A percentile compares a stretch with the other conserved stretches of the same genome.
phyloP scores from a whole-genome alignment of 2,329 filamentous ascomycete species.

The Alternaria burnsii region DNA sequence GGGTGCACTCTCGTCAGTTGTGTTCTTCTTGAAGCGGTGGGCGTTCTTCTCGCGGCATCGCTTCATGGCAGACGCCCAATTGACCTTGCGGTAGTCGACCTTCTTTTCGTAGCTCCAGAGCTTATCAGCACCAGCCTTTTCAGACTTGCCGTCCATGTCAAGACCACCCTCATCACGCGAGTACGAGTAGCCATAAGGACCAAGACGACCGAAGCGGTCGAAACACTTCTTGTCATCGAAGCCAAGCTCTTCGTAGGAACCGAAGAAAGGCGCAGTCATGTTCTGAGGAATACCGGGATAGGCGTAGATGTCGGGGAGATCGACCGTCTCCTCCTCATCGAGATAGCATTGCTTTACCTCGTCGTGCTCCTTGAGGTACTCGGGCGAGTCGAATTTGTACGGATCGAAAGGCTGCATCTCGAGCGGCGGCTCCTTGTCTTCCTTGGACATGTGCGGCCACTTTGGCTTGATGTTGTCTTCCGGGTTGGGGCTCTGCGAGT shows the following conservation, averaged over 20 bases:
- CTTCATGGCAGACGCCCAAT: conserved; percentile 60
- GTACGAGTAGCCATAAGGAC: conserved; percentile 62
- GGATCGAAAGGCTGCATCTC: conserved; percentile 56
- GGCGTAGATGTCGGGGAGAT: conserved; percentile 70
- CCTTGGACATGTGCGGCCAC: conserved; percentile 45
- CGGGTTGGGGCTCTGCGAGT: conserved; percentile 49
- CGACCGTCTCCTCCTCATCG: conserved; percentile 65
- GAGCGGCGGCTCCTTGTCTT: conserved; percentile 50
- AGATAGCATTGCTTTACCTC: conserved; percentile 69
- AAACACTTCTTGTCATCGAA: conserved; percentile 60
- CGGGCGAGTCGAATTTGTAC: conserved; percentile 55
- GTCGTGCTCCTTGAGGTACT: conserved; percentile 60
- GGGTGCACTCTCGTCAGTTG: conserved; percentile 37
- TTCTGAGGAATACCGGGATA: conserved; percentile 65
- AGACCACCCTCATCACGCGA: conserved; percentile 57
- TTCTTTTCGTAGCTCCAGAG: conserved; percentile 60
- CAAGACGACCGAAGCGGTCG: conserved; percentile 60
- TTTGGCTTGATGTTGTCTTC: conserved; percentile 51
- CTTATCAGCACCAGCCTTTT: conserved; percentile 55
- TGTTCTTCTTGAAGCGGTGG: conserved; percentile 54
- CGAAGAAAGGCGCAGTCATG: conserved; percentile 58
- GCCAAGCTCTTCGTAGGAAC: conserved; percentile 58
- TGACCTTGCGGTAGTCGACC: conserved; percentile 58
- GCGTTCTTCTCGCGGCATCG: conserved; percentile 60
- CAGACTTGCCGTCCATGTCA: conserved; percentile 57